phyloP scores from a whole-genome alignment of 1,139 yeast genomes.

The Protomyces lactucae-debilis region DNA sequence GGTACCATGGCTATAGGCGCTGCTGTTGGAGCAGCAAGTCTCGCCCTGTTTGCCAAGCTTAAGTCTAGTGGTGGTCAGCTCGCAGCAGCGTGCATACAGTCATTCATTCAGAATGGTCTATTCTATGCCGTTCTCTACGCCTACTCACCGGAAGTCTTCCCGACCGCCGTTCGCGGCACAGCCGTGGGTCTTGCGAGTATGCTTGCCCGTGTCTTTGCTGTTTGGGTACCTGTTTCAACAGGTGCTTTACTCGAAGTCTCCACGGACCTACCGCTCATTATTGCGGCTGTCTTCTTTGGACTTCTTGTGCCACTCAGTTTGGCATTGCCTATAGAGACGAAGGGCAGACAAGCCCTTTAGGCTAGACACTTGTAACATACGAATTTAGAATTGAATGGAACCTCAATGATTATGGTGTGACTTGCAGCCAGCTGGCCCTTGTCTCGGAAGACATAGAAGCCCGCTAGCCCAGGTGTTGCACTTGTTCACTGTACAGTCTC shows the following conservation, averaged over 20 bases:
- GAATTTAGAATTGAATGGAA: no score
- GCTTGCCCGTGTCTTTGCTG: conserved; percentile 47
- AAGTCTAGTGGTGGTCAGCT: conserved; percentile 50
- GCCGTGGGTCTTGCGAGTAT: conserved; percentile 53
- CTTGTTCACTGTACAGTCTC: no score
- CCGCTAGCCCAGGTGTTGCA: no score
- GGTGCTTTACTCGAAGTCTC: neutral
- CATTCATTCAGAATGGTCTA: conserved; percentile 49
- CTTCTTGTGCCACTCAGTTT: neutral
- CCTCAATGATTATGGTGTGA: no score
- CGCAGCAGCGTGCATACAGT: conserved; percentile 49
- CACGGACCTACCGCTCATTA: neutral
- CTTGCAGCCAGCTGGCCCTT: no score
- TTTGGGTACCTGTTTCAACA: conserved; percentile 29
- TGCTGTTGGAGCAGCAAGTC: conserved; percentile 49
- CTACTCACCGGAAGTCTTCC: conserved; percentile 57
- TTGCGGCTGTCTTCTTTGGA: neutral
- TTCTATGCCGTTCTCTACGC: conserved; percentile 56
- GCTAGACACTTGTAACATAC: no score
- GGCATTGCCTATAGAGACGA: neutral
- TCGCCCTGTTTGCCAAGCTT: conserved; percentile 56
- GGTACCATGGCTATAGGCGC: conserved; percentile 56
- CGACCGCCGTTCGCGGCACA: conserved; percentile 53
- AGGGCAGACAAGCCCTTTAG: neutral
- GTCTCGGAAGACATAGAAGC: no score